Evolutionary conservation across 2,329 filamentous ascomycete genomes (phyloP).

Genomic region (Ceratocystis ficicola): DNA sequence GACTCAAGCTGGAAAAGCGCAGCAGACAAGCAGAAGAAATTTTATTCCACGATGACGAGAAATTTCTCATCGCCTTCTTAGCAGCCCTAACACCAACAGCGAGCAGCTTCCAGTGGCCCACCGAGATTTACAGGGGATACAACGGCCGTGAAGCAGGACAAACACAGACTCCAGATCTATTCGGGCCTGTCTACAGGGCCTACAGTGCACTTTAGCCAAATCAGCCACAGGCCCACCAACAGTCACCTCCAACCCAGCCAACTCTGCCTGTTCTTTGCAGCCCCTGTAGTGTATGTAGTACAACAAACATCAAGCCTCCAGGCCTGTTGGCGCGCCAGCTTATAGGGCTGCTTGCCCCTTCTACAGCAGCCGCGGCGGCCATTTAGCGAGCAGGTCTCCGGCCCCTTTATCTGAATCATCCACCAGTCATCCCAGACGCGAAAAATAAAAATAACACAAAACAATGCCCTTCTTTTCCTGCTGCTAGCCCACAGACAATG

Average conservation of each 20-base stretch:
- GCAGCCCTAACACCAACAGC: too few species aligned
- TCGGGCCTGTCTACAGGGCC: background rate
- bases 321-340: background rate
- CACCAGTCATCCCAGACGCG: background rate
- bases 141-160: background rate
- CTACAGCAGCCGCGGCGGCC: background rate
- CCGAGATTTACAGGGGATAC: background rate
- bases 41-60: too few species aligned
- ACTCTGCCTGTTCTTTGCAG: too few species aligned
- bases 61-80: too few species aligned
- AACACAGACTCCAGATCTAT: too few species aligned
- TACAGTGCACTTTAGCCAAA: background rate
- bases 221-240: background rate
- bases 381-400: too few species aligned
- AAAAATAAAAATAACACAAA: background rate
- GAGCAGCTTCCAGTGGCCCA: background rate
- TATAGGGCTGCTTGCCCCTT: background rate
- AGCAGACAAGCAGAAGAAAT: too few species aligned
- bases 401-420: too few species aligned
- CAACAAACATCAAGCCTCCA: background rate
- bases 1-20: background rate
- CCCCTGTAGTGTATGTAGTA: background rate
- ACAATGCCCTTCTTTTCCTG: background rate
- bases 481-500: background rate
- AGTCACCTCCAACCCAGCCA: background rate